Conservation (phyloP, 129 eudicot genomes). For the Chrysanthemum seticuspe region DNA sequence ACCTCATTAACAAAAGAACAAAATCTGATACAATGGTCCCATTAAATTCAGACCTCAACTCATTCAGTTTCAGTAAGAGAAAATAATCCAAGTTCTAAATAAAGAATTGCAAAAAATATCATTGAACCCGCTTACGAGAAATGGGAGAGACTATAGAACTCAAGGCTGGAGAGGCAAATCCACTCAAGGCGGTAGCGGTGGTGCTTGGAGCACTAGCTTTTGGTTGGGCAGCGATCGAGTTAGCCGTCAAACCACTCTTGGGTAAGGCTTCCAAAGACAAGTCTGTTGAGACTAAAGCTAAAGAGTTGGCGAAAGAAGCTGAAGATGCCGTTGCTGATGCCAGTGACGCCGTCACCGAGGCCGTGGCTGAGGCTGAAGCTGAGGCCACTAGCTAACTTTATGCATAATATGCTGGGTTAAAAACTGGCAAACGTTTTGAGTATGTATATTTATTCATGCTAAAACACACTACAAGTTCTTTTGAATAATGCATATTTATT, state of each 20-base stretch:
- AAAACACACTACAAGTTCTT: too few relatives aligned
- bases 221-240: constrained; percentile 81
- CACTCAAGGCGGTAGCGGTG: constrained; percentile 31
- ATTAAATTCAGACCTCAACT: constrained; percentile 20
- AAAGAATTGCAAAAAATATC: not conserved
- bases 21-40: constrained; percentile 12
- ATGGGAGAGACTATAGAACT: constrained; percentile 27
- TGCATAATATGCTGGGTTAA: too few relatives aligned
- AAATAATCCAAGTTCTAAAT: not conserved
- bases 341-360: not conserved
- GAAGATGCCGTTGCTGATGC: not conserved
- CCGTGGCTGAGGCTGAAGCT: too few relatives aligned
- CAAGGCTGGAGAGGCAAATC: constrained; percentile 21
- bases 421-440: too few relatives aligned
- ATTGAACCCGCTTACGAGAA: not conserved
- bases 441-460: too few relatives aligned
- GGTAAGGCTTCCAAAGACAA: constrained; percentile 52
- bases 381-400: too few relatives aligned
- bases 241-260: constrained; percentile 83
- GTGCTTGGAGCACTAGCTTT: constrained; percentile 72
- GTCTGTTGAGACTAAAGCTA: constrained; percentile 47
- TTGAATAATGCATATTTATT: too few relatives aligned
- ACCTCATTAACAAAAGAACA: constrained; percentile 23
- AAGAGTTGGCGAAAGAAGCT: constrained; percentile 18
- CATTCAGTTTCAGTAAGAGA: not conserved